Conservation (phyloP, 23 red algal species). For the Gracilariopsis chorda region DNA sequence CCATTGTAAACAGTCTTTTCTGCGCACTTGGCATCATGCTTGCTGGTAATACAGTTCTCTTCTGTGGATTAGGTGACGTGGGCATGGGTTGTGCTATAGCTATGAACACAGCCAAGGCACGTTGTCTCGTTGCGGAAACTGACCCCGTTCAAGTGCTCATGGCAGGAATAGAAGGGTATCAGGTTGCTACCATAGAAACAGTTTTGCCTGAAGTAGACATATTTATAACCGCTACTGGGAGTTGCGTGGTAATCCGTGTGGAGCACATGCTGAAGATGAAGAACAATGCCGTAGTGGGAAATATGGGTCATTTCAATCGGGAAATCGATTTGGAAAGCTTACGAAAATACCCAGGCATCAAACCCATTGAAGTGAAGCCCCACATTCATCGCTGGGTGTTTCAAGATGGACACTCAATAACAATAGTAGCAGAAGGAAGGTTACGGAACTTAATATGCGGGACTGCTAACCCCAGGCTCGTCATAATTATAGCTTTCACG, state of each 20-base stretch:
- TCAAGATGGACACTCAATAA: neutral
- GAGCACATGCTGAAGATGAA: slow-evolving; percentile 4
- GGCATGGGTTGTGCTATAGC: neutral
- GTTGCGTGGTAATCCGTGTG: neutral
- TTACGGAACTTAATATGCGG: neutral
- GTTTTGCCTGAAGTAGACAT: neutral
- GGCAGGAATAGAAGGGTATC: neutral
- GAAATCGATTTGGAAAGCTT: neutral
- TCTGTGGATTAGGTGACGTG: no score
- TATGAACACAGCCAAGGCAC: neutral
- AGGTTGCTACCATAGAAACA: neutral
- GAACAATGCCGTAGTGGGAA: neutral
- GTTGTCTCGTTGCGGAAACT: neutral
- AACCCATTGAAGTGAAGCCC: neutral
- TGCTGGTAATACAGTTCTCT: no score
- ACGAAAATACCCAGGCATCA: no score
- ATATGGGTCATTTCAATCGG: neutral
- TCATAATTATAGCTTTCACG: neutral
- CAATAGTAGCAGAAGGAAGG: neutral
- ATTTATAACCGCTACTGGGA: neutral
- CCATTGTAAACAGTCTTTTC: neutral
- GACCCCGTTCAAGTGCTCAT: neutral
- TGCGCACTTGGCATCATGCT: no score
- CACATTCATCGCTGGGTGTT: neutral
- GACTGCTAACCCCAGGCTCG: neutral